Evolutionary conservation across 805 yeast genomes (phyloP), one percentile per base, ranked within the genome.

Genomic region (Metschnikowia reukaufii): DNA sequence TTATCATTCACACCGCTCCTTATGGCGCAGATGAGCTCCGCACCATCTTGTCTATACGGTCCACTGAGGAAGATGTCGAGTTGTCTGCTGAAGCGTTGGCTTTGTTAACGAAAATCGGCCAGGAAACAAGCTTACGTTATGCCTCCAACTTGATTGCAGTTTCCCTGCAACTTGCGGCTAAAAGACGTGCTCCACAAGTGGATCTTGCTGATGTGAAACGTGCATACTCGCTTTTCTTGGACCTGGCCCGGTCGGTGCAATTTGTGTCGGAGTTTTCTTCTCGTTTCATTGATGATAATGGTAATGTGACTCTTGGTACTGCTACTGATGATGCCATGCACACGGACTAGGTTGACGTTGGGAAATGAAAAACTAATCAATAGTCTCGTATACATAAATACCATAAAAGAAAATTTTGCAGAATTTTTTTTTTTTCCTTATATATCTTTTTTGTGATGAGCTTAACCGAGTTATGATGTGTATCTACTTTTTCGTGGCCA

Each of bases 21-120:
- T 94, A 94, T 72, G 74, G 77, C 49, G 82, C 80, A 48, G 91
- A 88, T 49, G 99, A 94, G 67, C 86, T 92, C 61, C 80, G 85
- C 61, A 83, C 90, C 41, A 94, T 94, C 60, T 73, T 94, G 52
- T 76, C 87, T 25, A 94, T 92, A 59, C 83, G 99, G 62, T 89
- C 97, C 2, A 87, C 84, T 59, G 96, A 90, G 63, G 99, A 94
- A 68, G 97, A 91, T 62, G 91, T 88, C 42, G 94, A 88, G 55
- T 72, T 94, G 52, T 66, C 83, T 13, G 76, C 78, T 6, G 97
- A 90, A 60, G 96, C 97, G 0, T 74, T 92, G 53, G 92, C 87
- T 39, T 76, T 90, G 57, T 78, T 94, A 58, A 88, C 98, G 19
- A 87, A 89, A 63, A 88, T 91, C 52, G 97, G 96, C 13, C 76